Evolutionary conservation across 1,139 yeast genomes (phyloP).

Genomic region (Blastobotrys persicus): DNA sequence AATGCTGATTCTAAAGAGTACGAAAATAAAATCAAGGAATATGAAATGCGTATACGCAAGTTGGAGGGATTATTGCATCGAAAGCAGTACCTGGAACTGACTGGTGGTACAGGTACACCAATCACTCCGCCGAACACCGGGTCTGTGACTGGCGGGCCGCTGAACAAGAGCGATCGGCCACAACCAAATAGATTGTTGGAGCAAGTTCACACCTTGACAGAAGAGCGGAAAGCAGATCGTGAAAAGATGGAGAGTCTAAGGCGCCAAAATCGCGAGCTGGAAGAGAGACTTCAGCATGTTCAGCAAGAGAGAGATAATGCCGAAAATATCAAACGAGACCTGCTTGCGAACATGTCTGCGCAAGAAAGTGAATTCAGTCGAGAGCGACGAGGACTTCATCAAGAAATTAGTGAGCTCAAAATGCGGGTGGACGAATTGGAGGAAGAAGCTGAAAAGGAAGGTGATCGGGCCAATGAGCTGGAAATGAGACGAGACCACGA

Average conservation of each 20-base stretch:
- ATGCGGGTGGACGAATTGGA: conserved; percentile 53
- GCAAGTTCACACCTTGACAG: conserved; percentile 18
- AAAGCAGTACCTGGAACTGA: conserved; percentile 31
- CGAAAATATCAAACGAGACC: conserved; percentile 52
- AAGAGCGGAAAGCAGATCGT: conserved; percentile 29
- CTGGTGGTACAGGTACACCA: conserved; percentile 5
- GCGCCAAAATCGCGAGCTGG: conserved; percentile 25
- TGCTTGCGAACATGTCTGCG: conserved; percentile 62
- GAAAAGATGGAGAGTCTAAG: conserved; percentile 31
- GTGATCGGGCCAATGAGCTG: conserved; percentile 18
- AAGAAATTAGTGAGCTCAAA: conserved; percentile 49
- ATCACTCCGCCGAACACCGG: conserved; percentile 1
- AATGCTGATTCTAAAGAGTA: not conserved
- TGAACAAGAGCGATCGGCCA: conserved; percentile 2
- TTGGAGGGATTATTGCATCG: conserved; percentile 40
- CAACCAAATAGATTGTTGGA: conserved; percentile 4
- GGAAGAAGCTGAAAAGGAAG: conserved; percentile 40
- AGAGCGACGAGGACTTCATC: conserved; percentile 51
- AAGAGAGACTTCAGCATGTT: conserved; percentile 26
- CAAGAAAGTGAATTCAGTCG: conserved; percentile 58
- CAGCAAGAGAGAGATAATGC: conserved; percentile 28
- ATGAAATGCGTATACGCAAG: conserved; percentile 40
- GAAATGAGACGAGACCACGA: conserved; percentile 31
- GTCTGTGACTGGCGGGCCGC: not conserved
- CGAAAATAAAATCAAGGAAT: conserved; percentile 26